Evolutionary conservation across 805 yeast species (phyloP), one percentile per base, ranked within the genome.

Genomic region (Alloascoidea africana): DNA sequence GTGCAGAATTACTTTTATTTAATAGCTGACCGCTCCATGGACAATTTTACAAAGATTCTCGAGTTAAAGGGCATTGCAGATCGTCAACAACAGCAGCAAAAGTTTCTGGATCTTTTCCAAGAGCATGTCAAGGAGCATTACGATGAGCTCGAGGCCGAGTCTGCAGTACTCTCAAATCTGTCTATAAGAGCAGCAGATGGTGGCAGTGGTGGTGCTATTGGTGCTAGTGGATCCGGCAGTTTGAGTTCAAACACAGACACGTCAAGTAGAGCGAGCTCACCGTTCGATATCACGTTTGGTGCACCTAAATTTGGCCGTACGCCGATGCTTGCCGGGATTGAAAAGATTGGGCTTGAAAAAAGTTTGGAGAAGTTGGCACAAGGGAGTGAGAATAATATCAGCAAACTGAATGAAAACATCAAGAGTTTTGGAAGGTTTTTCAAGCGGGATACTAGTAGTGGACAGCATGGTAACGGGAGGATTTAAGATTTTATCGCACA

Each of bases 1-100:
- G 73, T 81, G 2, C 68, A 72, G 35, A 72, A 66, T 48, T 84
- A 84, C 53, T 70, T 82, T 49, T 63, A 65, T 39, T 58, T 80
- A 11, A 64, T 84, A 37, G 76, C 76, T 4, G 94, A 84, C 55
- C 64, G 65, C 35, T 70, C 74, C 17, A 56, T 70, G 18, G 53
- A 55, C 6, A 84, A 84, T 50, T 82, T 83, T 51, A 54, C 57
- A 41, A 83, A 80, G 49, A 58, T 84, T 2, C 58, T 84, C 38
- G 68, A 63, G 16, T 60, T 82, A 41, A 83, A 82, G 52, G 78
- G 80, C 4, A 59, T 76, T 8, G 38, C 50, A 4, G n/a, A n/a
- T n/a, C n/a, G n/a, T n/a, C 46, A 58, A 35, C 37, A 67, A 45
- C 55, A 64, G 46, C 49, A 66, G 54, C 37, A 51, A 50, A 32